phyloP scores from a whole-genome alignment of 2,329 filamentous ascomycete species.

The Aspergillus niger region DNA sequence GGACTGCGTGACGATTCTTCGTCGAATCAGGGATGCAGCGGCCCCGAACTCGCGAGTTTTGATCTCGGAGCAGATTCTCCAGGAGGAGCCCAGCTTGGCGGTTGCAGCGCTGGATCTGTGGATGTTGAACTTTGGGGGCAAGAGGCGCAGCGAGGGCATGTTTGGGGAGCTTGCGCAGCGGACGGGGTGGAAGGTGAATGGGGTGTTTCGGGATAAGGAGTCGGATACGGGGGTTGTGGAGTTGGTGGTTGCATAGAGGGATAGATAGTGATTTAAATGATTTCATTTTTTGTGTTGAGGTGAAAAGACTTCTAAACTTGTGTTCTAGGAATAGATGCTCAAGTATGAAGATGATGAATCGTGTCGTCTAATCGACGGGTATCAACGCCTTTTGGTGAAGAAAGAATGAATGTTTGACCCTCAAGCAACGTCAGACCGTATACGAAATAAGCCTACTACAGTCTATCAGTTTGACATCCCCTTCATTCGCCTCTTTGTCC shows the following conservation, averaged over 20 bases:
- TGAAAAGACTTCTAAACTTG: too few species aligned
- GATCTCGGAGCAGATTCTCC: neutral
- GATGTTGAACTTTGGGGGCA: conserved; percentile 9
- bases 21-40: neutral
- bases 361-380: too few species aligned
- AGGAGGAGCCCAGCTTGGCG: neutral
- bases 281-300: too few species aligned
- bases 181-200: neutral
- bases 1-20: neutral
- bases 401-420: too few species aligned
- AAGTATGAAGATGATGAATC: too few species aligned
- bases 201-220: neutral
- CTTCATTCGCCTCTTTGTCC: too few species aligned
- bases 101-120: neutral
- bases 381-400: too few species aligned
- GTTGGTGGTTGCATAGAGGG: neutral
- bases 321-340: neutral
- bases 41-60: neutral
- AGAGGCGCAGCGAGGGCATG: conserved; percentile 2
- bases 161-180: neutral
- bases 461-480: too few species aligned
- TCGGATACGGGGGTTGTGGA: neutral
- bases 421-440: too few species aligned
- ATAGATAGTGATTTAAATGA: neutral
- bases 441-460: too few species aligned